Conservation (phyloP, 228 moss, liverwort and hornwort species). For the Sphagnum fallax region DNA sequence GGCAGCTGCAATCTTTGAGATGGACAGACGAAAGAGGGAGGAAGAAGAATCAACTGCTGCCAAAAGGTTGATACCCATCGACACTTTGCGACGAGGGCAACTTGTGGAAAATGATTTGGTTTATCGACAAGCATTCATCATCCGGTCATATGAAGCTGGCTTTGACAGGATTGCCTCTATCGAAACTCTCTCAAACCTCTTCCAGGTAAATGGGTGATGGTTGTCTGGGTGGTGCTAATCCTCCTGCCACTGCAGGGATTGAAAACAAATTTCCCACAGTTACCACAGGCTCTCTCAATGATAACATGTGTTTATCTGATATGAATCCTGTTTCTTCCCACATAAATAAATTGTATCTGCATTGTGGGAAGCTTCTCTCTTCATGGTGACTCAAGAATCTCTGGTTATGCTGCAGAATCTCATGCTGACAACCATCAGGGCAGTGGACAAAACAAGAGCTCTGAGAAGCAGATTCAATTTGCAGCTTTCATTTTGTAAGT, state of each 20-base stretch:
- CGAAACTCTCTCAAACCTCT: constrained; percentile 12
- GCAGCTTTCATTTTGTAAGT: too few species aligned
- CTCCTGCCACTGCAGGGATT: background rate
- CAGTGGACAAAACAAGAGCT: too few species aligned
- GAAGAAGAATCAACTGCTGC: constrained; percentile 5
- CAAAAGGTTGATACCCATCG: background rate
- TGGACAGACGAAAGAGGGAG: constrained; percentile 55
- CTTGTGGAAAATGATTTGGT: constrained; percentile 8
- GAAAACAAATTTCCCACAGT: background rate
- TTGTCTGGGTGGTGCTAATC: too few species aligned
- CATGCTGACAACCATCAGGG: background rate
- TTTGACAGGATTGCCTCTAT: constrained; percentile 12
- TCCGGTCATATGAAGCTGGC: constrained; percentile 15
- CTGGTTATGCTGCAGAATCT: background rate
- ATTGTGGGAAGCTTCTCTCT: background rate
- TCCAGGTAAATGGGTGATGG: constrained; percentile 7
- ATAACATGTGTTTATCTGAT: background rate
- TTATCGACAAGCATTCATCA: constrained; percentile 10
- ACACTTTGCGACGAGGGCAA: constrained; percentile 6
- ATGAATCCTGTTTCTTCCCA: background rate
- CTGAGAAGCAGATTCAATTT: too few species aligned
- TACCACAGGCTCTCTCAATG: background rate
- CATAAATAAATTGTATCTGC: background rate
- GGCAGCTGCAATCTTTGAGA: constrained; percentile 60
- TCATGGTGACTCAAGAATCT: background rate